Conservation (phyloP, 345 rosid genomes). For the Orychophragmus violaceus region DNA sequence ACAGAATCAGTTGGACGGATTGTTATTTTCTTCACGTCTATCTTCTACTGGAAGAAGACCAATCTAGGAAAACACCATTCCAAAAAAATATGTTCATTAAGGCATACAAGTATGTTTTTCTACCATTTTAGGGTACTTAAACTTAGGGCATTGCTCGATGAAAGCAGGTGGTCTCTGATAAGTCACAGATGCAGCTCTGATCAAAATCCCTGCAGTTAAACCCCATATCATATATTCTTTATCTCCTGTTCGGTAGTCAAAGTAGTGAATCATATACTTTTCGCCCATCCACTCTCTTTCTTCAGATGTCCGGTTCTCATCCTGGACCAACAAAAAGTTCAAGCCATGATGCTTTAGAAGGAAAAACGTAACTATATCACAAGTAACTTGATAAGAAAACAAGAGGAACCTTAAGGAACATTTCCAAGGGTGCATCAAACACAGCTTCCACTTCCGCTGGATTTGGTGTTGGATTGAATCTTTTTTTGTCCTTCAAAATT, state of each 20-base stretch:
- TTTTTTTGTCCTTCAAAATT: slow-evolving; percentile 45
- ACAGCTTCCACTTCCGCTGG: slow-evolving; percentile 83
- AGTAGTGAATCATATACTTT: slow-evolving; percentile 52
- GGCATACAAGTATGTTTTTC: slow-evolving; percentile 35
- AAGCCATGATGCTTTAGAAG: slow-evolving; percentile 5
- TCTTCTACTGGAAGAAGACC: not conserved
- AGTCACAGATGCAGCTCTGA: slow-evolving; percentile 67
- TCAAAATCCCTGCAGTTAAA: slow-evolving; percentile 67
- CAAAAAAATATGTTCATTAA: slow-evolving; percentile 1
- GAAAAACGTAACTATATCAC: not conserved
- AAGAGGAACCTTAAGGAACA: slow-evolving; percentile 68
- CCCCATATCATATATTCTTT: slow-evolving; percentile 61
- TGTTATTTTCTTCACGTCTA: slow-evolving; percentile 1
- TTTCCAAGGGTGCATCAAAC: slow-evolving; percentile 85
- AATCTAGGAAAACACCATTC: slow-evolving; percentile 18
- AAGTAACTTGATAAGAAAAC: slow-evolving; percentile 12
- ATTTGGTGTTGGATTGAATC: slow-evolving; percentile 63
- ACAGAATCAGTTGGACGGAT: slow-evolving; percentile 10
- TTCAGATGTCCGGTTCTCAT: slow-evolving; percentile 60
- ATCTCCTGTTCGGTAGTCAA: slow-evolving; percentile 47
- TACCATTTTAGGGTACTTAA: slow-evolving; percentile 46
- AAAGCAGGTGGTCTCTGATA: slow-evolving; percentile 55
- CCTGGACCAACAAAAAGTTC: slow-evolving; percentile 40
- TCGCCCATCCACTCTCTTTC: slow-evolving; percentile 72
- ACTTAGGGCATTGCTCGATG: slow-evolving; percentile 55